phyloP scores from a whole-genome alignment of 1,284 basidiomycete species.

The Papiliotrema terrestris region DNA sequence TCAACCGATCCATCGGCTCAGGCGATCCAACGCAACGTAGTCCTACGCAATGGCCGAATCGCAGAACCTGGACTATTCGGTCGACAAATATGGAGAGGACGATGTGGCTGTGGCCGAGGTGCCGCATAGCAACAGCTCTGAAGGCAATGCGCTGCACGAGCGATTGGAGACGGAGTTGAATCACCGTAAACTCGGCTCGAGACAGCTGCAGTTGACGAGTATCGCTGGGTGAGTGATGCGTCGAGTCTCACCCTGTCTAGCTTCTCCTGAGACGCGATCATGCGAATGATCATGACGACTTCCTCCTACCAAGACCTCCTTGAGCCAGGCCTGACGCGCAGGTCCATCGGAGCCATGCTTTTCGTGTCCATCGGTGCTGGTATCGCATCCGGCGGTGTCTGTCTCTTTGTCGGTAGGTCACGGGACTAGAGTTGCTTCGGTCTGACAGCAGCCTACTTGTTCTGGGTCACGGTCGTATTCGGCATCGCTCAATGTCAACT shows the following conservation, averaged over 20 bases:
- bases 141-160: neutral
- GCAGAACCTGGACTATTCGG: neutral
- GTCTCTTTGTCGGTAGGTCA: slow-evolving; percentile 21
- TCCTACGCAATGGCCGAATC: too few relatives aligned
- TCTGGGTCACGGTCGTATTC: slow-evolving; percentile 23
- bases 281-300: too few relatives aligned
- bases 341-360: slow-evolving; percentile 20
- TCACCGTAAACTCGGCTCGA: slow-evolving; percentile 14
- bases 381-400: slow-evolving; percentile 20
- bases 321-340: too few relatives aligned
- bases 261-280: too few relatives aligned
- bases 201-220: slow-evolving; percentile 27
- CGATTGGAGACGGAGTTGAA: slow-evolving; percentile 7
- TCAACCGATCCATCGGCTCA: too few relatives aligned
- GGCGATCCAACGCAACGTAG: too few relatives aligned
- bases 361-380: slow-evolving; percentile 27
- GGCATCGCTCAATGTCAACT: slow-evolving; percentile 23
- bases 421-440: too few relatives aligned
- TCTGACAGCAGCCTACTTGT: slow-evolving; percentile 9
- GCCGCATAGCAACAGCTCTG: neutral
- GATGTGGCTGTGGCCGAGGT: slow-evolving; percentile 1
- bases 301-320: too few relatives aligned
- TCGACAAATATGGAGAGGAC: neutral
- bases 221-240: slow-evolving; percentile 20
- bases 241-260: too few relatives aligned